Percentiles rank a stretch among this genome's conserved stretches.
Evolutionary conservation across 2,329 filamentous ascomycete genomes (phyloP).

Genomic region (Dactylellina haptotyla): DNA sequence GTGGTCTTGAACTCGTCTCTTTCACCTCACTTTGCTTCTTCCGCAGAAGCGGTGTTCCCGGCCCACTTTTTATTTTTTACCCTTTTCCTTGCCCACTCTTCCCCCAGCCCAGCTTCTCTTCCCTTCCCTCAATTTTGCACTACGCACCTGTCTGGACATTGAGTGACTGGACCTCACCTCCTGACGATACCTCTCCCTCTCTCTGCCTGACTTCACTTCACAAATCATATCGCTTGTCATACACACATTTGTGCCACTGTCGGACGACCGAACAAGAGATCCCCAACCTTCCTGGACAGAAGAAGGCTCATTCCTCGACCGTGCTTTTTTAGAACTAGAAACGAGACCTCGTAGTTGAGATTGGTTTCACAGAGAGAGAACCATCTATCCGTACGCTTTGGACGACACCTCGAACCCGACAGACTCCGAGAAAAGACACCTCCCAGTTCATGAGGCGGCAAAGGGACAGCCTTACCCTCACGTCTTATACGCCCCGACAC

Average conservation of each 20-base stretch:
- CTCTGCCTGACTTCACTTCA: too few species aligned
- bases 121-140: slow-evolving; percentile 8
- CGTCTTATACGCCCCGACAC: slow-evolving; percentile 34
- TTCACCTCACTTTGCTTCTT: slow-evolving; percentile 26
- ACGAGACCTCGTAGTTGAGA: slow-evolving; percentile 20
- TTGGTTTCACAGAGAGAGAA: slow-evolving; percentile 37
- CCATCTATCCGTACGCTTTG: neutral
- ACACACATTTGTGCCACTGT: slow-evolving; percentile 18
- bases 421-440: slow-evolving; percentile 9
- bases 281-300: slow-evolving; percentile 28
- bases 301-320: slow-evolving; percentile 38
- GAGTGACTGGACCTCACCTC: neutral
- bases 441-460: slow-evolving; percentile 28
- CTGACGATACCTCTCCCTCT: neutral
- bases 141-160: neutral
- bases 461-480: slow-evolving; percentile 24
- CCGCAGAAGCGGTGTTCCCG: slow-evolving; percentile 35
- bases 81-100: slow-evolving; percentile 6
- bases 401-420: slow-evolving; percentile 25
- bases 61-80: slow-evolving; percentile 40
- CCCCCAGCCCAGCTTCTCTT: slow-evolving; percentile 3
- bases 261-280: too few species aligned
- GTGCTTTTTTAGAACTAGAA: slow-evolving; percentile 34
- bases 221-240: too few species aligned
- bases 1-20: too few species aligned